Evolutionary conservation across 768 basidiomycete species (phyloP).

Genomic region (Antrodiella citrinella): DNA sequence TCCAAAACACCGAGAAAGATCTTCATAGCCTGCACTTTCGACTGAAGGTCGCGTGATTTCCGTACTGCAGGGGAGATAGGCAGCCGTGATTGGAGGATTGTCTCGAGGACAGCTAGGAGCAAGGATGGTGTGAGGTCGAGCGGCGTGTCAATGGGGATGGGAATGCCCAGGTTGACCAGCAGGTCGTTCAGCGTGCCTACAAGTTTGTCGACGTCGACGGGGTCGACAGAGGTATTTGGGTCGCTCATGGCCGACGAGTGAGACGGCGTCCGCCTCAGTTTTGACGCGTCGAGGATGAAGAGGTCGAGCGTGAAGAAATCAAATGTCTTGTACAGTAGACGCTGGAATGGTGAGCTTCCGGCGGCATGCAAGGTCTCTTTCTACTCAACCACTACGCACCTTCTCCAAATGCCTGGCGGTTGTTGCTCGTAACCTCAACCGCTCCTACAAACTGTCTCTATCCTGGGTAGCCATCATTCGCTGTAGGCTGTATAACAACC

Average conservation of each 20-base stretch:
- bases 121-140: conserved; percentile 64
- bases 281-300: background rate
- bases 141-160: conserved; percentile 25
- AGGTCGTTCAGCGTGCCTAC: conserved; percentile 23
- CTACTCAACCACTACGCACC: background rate
- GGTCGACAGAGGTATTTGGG: background rate
- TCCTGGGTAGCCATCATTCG: no score
- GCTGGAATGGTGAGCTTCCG: no score
- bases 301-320: background rate
- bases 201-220: conserved; percentile 2
- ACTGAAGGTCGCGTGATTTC: conserved; percentile 25
- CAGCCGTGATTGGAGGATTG: conserved; percentile 45
- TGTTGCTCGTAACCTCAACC: no score
- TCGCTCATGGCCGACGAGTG: background rate
- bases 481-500: no score
- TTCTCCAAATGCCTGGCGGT: no score
- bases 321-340: background rate
- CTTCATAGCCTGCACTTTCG: conserved; percentile 60
- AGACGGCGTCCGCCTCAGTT: background rate
- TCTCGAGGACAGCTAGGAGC: conserved; percentile 63
- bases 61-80: conserved; percentile 32
- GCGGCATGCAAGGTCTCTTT: background rate
- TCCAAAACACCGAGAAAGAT: conserved; percentile 70
- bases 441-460: no score
- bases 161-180: conserved; percentile 21